Evolutionary conservation across 495 filamentous ascomycete species (phyloP).

Genomic region (Talaromyces thailandensis): DNA sequence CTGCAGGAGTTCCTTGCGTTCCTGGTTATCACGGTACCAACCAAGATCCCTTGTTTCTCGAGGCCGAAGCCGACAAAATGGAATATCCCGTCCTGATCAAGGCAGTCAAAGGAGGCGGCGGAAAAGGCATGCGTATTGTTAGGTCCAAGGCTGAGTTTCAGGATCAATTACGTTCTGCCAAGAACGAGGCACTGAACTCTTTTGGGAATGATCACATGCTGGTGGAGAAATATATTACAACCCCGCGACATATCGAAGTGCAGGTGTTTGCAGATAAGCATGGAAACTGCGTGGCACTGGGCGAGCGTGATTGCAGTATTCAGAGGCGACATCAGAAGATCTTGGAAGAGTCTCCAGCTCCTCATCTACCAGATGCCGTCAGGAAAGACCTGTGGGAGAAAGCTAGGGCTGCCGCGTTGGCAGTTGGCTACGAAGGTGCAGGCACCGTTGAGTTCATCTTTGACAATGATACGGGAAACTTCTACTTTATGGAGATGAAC

Average conservation of each 20-base stretch:
- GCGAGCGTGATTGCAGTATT: slow-evolving; percentile 81
- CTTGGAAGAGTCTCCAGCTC: slow-evolving; percentile 91
- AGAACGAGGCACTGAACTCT: slow-evolving; percentile 80
- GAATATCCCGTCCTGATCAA: slow-evolving; percentile 92
- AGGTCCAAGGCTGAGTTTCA: slow-evolving; percentile 64
- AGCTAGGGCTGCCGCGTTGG: slow-evolving; percentile 77
- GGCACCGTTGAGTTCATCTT: slow-evolving; percentile 99
- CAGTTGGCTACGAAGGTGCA: slow-evolving; percentile 91
- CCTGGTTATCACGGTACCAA: slow-evolving; percentile 90
- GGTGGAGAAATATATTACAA: slow-evolving; percentile 93
- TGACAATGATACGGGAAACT: slow-evolving; percentile 85
- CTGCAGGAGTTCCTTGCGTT: slow-evolving; percentile 88
- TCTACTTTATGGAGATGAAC: slow-evolving; percentile 99
- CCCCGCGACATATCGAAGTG: slow-evolving; percentile 93
- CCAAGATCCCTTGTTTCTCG: slow-evolving; percentile 64
- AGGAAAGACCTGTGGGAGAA: slow-evolving; percentile 91
- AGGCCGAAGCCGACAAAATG: slow-evolving; percentile 68
- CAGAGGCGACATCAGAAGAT: slow-evolving; percentile 95
- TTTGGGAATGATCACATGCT: slow-evolving; percentile 97
- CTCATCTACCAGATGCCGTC: slow-evolving; percentile 67
- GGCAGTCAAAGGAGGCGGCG: slow-evolving; percentile 92
- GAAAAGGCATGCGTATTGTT: slow-evolving; percentile 99
- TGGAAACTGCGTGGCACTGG: slow-evolving; percentile 75
- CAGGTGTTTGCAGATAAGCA: slow-evolving; percentile 93
- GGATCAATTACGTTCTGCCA: slow-evolving; percentile 73